phyloP scores from a whole-genome alignment of 352 stramenopile species.

The Phytophthora colocasiae region DNA sequence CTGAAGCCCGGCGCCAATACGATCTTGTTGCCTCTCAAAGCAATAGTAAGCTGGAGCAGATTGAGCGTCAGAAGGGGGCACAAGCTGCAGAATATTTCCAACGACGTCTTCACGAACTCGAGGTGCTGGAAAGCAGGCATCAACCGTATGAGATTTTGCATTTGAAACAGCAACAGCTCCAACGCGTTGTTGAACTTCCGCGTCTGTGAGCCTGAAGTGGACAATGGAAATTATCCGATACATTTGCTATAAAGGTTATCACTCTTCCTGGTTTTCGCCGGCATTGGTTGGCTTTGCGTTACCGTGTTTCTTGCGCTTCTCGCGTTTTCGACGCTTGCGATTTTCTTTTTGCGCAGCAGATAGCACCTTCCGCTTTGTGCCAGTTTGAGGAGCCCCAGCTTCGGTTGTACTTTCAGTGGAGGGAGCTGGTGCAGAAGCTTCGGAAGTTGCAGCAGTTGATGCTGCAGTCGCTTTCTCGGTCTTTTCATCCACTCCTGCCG shows the following conservation, averaged over 20 bases:
- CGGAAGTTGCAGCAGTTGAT: background rate
- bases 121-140: slow-evolving; percentile 12
- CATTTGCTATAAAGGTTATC: no score
- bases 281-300: slow-evolving; percentile 6
- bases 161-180: slow-evolving; percentile 30
- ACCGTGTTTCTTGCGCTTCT: slow-evolving; percentile 64
- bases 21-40: slow-evolving; percentile 53
- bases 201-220: background rate
- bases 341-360: slow-evolving; percentile 73
- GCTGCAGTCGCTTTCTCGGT: slow-evolving; percentile 3
- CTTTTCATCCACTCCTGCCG: background rate
- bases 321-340: slow-evolving; percentile 77
- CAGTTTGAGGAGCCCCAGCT: slow-evolving; percentile 3
- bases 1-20: slow-evolving; percentile 50
- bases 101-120: slow-evolving; percentile 35
- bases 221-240: no score
- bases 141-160: slow-evolving; percentile 25
- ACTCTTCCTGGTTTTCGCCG: background rate
- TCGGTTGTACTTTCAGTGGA: slow-evolving; percentile 4
- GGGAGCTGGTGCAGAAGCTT: background rate
- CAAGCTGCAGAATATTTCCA: slow-evolving; percentile 58
- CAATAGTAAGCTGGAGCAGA: slow-evolving; percentile 59
- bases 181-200: slow-evolving; percentile 27
- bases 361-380: slow-evolving; percentile 70
- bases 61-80: slow-evolving; percentile 57